These are phyloP conservation scores for Penicillium roqueforti DNA, from an alignment of 495 filamentous ascomycete species.

Conservation along the genomic window DNA sequence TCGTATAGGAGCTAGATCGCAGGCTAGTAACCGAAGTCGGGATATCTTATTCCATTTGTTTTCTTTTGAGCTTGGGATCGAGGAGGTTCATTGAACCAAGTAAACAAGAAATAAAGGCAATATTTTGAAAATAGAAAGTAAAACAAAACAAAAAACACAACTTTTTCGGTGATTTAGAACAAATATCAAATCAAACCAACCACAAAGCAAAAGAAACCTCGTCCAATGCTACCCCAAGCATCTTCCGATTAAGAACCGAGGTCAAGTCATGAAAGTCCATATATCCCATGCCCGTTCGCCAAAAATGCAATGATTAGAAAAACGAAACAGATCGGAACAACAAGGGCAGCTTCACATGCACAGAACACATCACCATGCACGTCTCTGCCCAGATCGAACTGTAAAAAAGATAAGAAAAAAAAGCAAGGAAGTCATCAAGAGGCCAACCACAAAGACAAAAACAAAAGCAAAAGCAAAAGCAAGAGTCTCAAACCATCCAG, in stretches of 20 bases:
- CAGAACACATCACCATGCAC: conserved; percentile 31
- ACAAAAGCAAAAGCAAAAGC: background rate
- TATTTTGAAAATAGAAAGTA: conserved; percentile 3
- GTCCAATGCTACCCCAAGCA: conserved; percentile 10
- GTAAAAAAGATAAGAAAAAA: conserved; percentile 14
- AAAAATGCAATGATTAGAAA: conserved; percentile 26
- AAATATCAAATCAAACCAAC: conserved; percentile 2
- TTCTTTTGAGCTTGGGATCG: background rate
- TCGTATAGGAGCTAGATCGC: conserved; percentile 5
- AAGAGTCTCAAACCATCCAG: conserved; percentile 66
- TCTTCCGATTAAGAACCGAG: conserved; percentile 24
- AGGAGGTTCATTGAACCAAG: background rate
- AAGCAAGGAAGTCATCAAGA: conserved; percentile 8
- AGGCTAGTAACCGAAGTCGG: conserved; percentile 8
- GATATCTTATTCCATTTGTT: conserved; percentile 12
- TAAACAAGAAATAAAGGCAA: conserved; percentile 2
- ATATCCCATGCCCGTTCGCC: conserved; percentile 41
- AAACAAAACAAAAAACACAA: conserved; percentile 5
- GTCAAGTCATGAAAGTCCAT: conserved; percentile 23
- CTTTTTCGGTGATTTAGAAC: conserved; percentile 4
- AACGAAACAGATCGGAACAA: conserved; percentile 15
- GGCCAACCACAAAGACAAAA: background rate
- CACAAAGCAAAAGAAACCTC: conserved; percentile 8
- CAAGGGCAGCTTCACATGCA: conserved; percentile 27
- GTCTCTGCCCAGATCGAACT: conserved; percentile 19